These are phyloP conservation scores for Candida labiduridarum DNA, from an alignment of 1,139 yeast species.

Conservation along the genomic window DNA sequence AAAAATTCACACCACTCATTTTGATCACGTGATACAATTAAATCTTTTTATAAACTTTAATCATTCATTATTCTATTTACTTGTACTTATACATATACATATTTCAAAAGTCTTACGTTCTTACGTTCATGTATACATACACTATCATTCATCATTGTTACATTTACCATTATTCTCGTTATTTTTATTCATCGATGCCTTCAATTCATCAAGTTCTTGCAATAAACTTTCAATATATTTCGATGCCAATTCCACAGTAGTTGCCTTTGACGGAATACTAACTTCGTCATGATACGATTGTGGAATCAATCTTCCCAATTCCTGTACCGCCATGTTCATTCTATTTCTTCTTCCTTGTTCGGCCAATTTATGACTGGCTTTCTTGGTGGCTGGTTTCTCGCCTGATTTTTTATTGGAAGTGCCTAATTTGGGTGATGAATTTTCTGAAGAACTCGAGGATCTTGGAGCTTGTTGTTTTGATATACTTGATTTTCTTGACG, in stretches of 20 bases:
- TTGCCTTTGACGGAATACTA: slow-evolving; percentile 80
- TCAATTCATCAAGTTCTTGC: slow-evolving; percentile 11
- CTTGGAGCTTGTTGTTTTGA: slow-evolving; percentile 11
- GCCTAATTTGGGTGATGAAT: slow-evolving; percentile 21
- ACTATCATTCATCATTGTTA: neutral
- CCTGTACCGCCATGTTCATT: slow-evolving; percentile 83
- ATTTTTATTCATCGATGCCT: neutral
- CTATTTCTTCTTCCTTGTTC: slow-evolving; percentile 95
- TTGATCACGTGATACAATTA: neutral
- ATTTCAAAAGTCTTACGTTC: neutral
- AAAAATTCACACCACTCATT: too few species aligned
- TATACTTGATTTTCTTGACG: slow-evolving; percentile 8
- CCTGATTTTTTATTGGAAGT: slow-evolving; percentile 12
- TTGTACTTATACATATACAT: neutral
- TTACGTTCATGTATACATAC: neutral
- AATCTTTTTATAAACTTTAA: neutral
- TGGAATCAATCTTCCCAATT: slow-evolving; percentile 70
- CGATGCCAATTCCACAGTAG: slow-evolving; percentile 90
- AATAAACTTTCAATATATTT: slow-evolving; percentile 59
- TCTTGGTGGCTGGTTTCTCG: slow-evolving; percentile 50
- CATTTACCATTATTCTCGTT: neutral
- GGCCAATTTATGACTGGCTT: slow-evolving; percentile 87
- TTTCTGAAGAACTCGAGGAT: slow-evolving; percentile 19
- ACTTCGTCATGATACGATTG: slow-evolving; percentile 60
- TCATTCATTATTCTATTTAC: neutral